These are phyloP conservation scores for Dendrostoma leiphaemia DNA, from an alignment of 2,329 filamentous ascomycete genomes.

Conservation along the genomic window DNA sequence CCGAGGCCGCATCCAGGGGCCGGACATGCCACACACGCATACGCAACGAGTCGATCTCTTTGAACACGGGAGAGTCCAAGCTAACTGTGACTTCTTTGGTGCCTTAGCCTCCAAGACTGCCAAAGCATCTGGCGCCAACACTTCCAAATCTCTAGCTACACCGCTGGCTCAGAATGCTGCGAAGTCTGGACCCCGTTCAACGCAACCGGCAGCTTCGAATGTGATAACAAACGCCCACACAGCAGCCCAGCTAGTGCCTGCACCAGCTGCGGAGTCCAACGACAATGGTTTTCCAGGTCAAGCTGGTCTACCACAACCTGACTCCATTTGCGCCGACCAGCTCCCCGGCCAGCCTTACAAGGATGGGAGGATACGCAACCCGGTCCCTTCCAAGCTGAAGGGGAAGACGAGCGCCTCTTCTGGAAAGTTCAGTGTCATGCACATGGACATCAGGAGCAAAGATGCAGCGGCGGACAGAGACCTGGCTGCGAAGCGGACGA, in stretches of 20 bases:
- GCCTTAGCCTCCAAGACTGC: conserved; percentile 13
- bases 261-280: neutral
- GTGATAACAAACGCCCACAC: conserved; percentile 5
- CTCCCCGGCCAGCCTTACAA: conserved; percentile 25
- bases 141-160: conserved; percentile 5
- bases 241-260: conserved; percentile 10
- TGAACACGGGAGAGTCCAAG: neutral
- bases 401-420: conserved; percentile 54
- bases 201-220: conserved; percentile 5
- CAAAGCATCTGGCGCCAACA: conserved; percentile 5
- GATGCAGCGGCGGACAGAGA: conserved; percentile 46
- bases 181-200: neutral
- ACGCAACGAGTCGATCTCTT: neutral
- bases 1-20: neutral
- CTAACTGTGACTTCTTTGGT: conserved; percentile 5
- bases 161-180: conserved; percentile 8
- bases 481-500: conserved; percentile 58
- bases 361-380: conserved; percentile 54
- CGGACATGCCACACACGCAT: neutral
- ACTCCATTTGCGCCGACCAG: conserved; percentile 22
- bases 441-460: conserved; percentile 50
- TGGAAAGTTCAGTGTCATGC: conserved; percentile 63
- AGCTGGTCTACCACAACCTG: conserved; percentile 23
- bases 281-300: neutral
- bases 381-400: conserved; percentile 61